A percentile compares a stretch with the other conserved stretches of the same genome.
Evolutionary conservation across 768 basidiomycete genomes (phyloP).

Genomic region (Pulveroboletus sp.): DNA sequence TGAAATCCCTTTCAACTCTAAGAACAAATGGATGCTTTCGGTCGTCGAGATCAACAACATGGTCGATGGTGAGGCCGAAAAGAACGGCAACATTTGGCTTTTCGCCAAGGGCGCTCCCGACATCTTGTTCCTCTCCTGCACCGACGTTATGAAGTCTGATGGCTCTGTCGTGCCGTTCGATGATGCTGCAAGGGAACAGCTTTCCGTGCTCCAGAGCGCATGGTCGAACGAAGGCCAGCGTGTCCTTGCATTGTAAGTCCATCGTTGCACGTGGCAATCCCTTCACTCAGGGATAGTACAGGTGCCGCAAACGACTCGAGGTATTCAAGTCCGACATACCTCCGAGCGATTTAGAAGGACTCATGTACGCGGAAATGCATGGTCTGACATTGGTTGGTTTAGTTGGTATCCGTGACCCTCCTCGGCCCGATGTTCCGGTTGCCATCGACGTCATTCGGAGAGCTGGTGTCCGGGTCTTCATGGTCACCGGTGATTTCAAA

Average conservation of each 20-base stretch:
- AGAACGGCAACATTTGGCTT: conserved; percentile 28
- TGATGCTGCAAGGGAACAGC: conserved; percentile 12
- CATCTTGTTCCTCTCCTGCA: conserved; percentile 42
- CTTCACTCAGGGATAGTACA: conserved; percentile 6
- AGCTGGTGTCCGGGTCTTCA: conserved; percentile 52
- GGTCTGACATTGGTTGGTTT: conserved; percentile 48
- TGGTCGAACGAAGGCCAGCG: conserved; percentile 51
- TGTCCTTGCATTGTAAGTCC: conserved; percentile 43
- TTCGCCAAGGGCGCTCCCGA: conserved; percentile 62
- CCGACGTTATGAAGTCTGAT: conserved; percentile 29
- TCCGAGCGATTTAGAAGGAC: conserved; percentile 34
- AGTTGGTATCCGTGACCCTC: conserved; percentile 54
- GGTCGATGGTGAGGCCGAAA: conserved; percentile 9
- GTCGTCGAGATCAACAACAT: conserved; percentile 28
- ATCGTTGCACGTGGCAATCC: background rate
- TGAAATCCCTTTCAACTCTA: conserved; percentile 45
- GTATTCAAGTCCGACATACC: conserved; percentile 26
- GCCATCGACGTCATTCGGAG: conserved; percentile 44
- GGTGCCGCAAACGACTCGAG: conserved; percentile 30
- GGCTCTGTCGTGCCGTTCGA: conserved; percentile 35
- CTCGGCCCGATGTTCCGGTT: conserved; percentile 44
- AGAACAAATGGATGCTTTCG: conserved; percentile 58
- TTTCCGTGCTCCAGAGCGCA: conserved; percentile 32
- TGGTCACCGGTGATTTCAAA: conserved; percentile 57
- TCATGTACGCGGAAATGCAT: conserved; percentile 35